These are phyloP conservation scores for Botrytis byssoidea DNA, from an alignment of 2,329 filamentous ascomycete species.

Conservation along the genomic window DNA sequence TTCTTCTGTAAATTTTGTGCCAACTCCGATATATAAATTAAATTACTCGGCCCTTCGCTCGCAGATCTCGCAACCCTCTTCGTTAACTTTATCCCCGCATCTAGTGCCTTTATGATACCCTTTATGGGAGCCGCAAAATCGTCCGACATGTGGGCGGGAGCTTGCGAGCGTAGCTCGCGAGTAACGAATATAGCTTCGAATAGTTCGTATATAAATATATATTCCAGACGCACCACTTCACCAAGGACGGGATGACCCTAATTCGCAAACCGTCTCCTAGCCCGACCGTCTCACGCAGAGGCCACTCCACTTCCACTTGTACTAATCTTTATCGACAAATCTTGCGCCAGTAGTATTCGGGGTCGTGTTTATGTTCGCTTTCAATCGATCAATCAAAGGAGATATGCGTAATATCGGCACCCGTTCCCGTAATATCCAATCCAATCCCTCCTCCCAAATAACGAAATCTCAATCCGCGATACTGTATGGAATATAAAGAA, in stretches of 20 bases:
- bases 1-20: slow-evolving; percentile 30
- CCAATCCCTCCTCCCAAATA: background rate
- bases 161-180: slow-evolving; percentile 11
- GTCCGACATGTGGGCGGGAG: slow-evolving; percentile 22
- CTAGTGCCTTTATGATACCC: slow-evolving; percentile 35
- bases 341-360: background rate
- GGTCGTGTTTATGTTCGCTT: background rate
- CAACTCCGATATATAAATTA: slow-evolving; percentile 34
- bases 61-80: slow-evolving; percentile 31
- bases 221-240: background rate
- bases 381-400: slow-evolving; percentile 1
- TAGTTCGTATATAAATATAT: background rate
- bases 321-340: slow-evolving; percentile 2
- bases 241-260: slow-evolving; percentile 8
- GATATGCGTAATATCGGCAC: background rate
- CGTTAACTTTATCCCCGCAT: slow-evolving; percentile 34
- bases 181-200: background rate
- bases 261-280: background rate
- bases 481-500: background rate
- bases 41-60: slow-evolving; percentile 25
- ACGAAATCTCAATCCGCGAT: background rate
- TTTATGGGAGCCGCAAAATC: slow-evolving; percentile 34
- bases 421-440: background rate
- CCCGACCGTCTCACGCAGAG: slow-evolving; percentile 1
- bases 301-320: slow-evolving; percentile 8